Percentiles rank a stretch among this genome's conserved stretches.
Conservation (phyloP, 2,329 filamentous ascomycete genomes). For the Apiospora marii region DNA sequence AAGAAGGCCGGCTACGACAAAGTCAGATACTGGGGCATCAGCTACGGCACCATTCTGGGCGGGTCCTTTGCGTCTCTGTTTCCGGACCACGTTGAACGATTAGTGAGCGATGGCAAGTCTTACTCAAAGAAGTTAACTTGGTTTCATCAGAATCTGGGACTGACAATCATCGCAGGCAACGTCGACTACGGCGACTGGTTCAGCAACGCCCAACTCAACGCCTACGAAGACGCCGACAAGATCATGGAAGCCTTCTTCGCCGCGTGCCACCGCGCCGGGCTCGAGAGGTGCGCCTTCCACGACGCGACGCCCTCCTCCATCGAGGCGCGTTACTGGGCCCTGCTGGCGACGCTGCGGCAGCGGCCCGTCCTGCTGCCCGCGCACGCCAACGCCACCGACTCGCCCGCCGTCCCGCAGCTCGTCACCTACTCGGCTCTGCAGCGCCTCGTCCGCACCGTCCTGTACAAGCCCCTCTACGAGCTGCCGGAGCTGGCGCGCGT, state of each 20-base stretch:
- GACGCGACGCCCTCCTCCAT: neutral
- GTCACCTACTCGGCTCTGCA: conserved; percentile 59
- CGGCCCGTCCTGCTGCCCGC: conserved; percentile 47
- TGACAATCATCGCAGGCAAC: conserved; percentile 44
- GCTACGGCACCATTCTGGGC: conserved; percentile 62
- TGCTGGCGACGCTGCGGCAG: neutral
- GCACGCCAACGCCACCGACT: conserved; percentile 47
- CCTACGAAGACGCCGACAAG: conserved; percentile 8
- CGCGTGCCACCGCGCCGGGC: neutral
- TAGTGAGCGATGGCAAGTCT: conserved; percentile 52
- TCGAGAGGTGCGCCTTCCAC: neutral
- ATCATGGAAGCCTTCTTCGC: conserved; percentile 18
- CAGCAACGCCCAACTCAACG: conserved; percentile 32
- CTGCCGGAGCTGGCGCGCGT: conserved; percentile 53
- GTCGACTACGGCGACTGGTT: conserved; percentile 64
- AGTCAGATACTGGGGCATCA: conserved; percentile 59
- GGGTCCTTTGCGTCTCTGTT: conserved; percentile 60
- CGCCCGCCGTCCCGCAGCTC: conserved; percentile 55
- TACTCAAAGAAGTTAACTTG: rapidly evolving
- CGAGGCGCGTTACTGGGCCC: neutral
- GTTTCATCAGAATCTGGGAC: neutral
- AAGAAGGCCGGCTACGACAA: conserved; percentile 42
- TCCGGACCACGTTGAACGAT: conserved; percentile 57
- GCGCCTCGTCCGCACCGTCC: conserved; percentile 48
- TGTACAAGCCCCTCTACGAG: conserved; percentile 54